Percentiles rank a stretch among this genome's conserved stretches.
Conservation (phyloP, 352 stramenopile genomes). For the Globisporangium mamillatum region DNA sequence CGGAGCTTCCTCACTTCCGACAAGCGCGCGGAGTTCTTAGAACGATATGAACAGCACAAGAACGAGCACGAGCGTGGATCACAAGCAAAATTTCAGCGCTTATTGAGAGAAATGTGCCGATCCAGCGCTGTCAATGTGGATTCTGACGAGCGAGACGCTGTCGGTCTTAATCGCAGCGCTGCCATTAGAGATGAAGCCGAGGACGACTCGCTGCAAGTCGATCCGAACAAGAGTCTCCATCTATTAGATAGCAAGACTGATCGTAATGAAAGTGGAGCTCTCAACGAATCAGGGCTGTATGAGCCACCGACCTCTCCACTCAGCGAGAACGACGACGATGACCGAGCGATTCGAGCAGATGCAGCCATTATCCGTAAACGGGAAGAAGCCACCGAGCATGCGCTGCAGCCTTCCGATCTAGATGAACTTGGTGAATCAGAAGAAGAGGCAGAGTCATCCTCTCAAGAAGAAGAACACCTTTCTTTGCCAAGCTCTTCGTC, state of each 20-base stretch:
- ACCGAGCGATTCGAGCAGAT: constrained; percentile 8
- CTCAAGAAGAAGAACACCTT: not conserved
- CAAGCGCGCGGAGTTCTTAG: not conserved
- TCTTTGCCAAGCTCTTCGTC: not conserved
- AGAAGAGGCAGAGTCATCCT: constrained; percentile 1
- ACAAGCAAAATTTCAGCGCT: not conserved
- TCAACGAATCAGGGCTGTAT: too few species aligned
- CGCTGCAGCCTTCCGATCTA: not conserved
- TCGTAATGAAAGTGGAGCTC: too few species aligned
- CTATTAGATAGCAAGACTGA: not conserved
- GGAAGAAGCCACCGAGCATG: not conserved
- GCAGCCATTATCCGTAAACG: constrained; percentile 9
- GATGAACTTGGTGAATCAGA: not conserved
- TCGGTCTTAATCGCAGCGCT: not conserved
- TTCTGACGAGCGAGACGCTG: not conserved
- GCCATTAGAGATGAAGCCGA: not conserved
- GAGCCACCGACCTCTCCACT: too few species aligned
- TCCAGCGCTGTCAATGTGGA: constrained; percentile 5
- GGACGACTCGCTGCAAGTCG: not conserved
- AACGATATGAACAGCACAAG: not conserved
- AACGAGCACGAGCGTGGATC: not conserved
- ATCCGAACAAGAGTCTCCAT: not conserved
- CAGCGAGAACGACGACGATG: not conserved
- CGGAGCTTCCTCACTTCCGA: constrained; percentile 4
- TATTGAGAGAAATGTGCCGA: not conserved